These are phyloP conservation scores for Aspergillus texensis DNA, from an alignment of 2,329 filamentous ascomycete genomes.

Conservation along the genomic window DNA sequence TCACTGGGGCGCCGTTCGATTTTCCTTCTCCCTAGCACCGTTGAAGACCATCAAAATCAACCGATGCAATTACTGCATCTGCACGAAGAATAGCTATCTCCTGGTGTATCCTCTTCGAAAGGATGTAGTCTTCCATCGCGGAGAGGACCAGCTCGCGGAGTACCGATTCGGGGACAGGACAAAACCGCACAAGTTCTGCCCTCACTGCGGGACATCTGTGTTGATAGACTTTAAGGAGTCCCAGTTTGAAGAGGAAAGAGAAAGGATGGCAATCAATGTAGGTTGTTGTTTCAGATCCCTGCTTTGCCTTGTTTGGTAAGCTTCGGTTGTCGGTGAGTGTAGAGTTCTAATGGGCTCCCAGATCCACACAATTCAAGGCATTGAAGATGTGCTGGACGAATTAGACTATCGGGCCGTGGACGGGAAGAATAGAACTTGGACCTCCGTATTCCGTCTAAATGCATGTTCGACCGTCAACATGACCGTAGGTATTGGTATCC, in stretches of 20 bases:
- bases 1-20: slow-evolving; percentile 1
- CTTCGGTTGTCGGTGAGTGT: background rate
- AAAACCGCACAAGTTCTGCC: slow-evolving; percentile 1
- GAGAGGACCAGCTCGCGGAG: background rate
- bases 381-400: background rate
- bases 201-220: background rate
- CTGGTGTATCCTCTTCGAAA: slow-evolving; percentile 1
- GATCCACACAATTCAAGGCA: background rate
- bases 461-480: background rate
- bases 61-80: slow-evolving; percentile 8
- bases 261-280: background rate
- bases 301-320: background rate
- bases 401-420: background rate
- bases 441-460: background rate
- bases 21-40: background rate
- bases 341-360: background rate
- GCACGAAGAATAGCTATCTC: slow-evolving; percentile 2
- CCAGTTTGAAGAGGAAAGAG: background rate
- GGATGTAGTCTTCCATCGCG: background rate
- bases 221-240: background rate
- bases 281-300: background rate
- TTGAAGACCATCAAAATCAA: background rate
- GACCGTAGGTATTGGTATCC: background rate
- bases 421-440: background rate
- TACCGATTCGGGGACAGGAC: background rate